Base-by-base conservation (phyloP, 768 basidiomycete species). In the Rhodotorula graminis region DNA sequence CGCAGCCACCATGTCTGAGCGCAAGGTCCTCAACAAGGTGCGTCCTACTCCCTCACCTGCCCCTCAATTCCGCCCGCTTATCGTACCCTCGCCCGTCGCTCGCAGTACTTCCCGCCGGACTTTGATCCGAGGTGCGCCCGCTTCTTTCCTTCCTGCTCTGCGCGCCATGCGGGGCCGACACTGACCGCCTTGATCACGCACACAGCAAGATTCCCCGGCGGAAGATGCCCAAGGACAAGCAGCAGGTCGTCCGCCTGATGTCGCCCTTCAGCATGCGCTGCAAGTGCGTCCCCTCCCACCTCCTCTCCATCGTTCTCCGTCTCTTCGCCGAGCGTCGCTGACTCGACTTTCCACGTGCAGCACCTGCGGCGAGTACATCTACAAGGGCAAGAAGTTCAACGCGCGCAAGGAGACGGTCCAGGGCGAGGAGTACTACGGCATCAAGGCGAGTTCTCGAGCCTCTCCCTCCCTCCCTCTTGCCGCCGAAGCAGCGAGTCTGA, bases 361-460 rank as follows among this genome's bases (percentile, higher is more conserved):
- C 78, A 92, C 92, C 7, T 99, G 96, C 78, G 96, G 94, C 61
- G 96, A 99, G 83, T 99, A 98, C 79, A 90, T 99, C 66, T 95
- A 97, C 83, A 97, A 99, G 81, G 96, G 96, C 60, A 99, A 99
- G 85, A 99, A 99, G 82, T 99, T 99, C 84, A 98, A 99, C 77
- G 96, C 96, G 11, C 86, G 95, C 61, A 98, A 99, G 80, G 96
- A 99, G 83, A 98, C 95, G 0, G 96, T 96, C 16, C 90, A 93
- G 1, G 93, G 91, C 0, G 95, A 98, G 80, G 93, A 96, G 76
- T 99, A 99, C 79, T 92, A 91, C 84, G 94, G 95, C 14, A 98
- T 99, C 84, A 97, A 96, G 83, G 93, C 92, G 53, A n/a, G 76
- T 69, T n/a, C 37, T 44, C 42, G 42, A 44, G 15, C 9, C 27